Evolutionary conservation across 345 rosid species (phyloP).

Genomic region (Nasturtium officinale): DNA sequence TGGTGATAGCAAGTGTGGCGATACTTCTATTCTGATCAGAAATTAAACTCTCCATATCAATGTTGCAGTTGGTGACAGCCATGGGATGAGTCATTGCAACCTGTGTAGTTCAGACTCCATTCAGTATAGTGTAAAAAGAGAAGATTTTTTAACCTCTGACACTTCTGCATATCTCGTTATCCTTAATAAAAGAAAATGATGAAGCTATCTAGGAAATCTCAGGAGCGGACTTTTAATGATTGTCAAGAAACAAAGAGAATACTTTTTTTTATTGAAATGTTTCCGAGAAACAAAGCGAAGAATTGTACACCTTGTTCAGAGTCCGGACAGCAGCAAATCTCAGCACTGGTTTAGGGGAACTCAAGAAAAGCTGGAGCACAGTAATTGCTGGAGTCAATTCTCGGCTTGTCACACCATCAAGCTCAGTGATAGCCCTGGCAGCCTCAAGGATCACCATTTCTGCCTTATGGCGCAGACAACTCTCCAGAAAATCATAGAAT

Average conservation of each 20-base stretch:
- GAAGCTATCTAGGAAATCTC: neutral
- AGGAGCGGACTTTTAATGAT: neutral
- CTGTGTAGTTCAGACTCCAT: slow-evolving; percentile 46
- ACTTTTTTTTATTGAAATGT: slow-evolving; percentile 5
- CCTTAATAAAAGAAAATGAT: slow-evolving; percentile 11
- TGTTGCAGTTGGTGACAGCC: slow-evolving; percentile 99
- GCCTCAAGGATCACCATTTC: slow-evolving; percentile 99
- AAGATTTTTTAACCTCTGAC: neutral
- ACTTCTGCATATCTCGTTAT: slow-evolving; percentile 18
- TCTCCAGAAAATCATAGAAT: slow-evolving; percentile 91
- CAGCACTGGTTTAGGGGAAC: slow-evolving; percentile 93
- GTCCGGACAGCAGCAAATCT: slow-evolving; percentile 99
- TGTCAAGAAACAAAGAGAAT: neutral
- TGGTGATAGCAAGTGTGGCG: slow-evolving; percentile 98
- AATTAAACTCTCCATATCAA: slow-evolving; percentile 98
- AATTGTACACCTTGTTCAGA: slow-evolving; percentile 73
- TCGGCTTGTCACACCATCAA: slow-evolving; percentile 79
- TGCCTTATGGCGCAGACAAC: slow-evolving; percentile 94
- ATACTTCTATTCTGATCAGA: slow-evolving; percentile 98
- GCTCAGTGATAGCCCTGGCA: slow-evolving; percentile 97
- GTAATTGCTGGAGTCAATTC: slow-evolving; percentile 97
- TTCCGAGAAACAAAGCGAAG: slow-evolving; percentile 15
- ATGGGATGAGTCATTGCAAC: slow-evolving; percentile 99
- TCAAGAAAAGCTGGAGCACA: slow-evolving; percentile 93
- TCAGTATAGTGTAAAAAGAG: slow-evolving; percentile 17